Evolutionary conservation across 2,329 filamentous ascomycete genomes (phyloP).

Genomic region (Colletotrichum lupini): DNA sequence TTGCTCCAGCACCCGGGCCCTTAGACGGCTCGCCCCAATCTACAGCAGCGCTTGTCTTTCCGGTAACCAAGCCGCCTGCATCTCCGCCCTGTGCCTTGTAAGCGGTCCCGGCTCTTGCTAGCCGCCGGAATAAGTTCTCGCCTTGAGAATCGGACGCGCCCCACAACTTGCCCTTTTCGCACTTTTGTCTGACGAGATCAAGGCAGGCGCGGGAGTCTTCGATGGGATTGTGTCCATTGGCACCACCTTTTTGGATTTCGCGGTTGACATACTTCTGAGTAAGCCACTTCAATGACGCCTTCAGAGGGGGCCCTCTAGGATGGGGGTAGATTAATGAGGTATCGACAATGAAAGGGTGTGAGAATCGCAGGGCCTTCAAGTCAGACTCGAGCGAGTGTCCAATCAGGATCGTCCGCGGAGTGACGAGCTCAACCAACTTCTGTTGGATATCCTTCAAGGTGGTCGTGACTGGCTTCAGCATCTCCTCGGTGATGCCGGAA

Average conservation of each 20-base stretch:
- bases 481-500: slow-evolving; percentile 91
- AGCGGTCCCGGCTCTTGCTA: slow-evolving; percentile 71
- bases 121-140: slow-evolving; percentile 90
- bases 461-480: slow-evolving; percentile 86
- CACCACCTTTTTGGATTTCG: slow-evolving; percentile 86
- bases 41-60: slow-evolving; percentile 78
- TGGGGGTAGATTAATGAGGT: slow-evolving; percentile 92
- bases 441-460: slow-evolving; percentile 85
- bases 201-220: slow-evolving; percentile 93
- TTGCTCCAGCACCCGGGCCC: slow-evolving; percentile 67
- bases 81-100: slow-evolving; percentile 71
- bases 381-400: slow-evolving; percentile 88
- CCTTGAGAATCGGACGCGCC: slow-evolving; percentile 81
- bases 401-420: slow-evolving; percentile 77
- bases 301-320: slow-evolving; percentile 87
- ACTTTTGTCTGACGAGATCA: slow-evolving; percentile 94
- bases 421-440: slow-evolving; percentile 78
- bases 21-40: slow-evolving; percentile 87
- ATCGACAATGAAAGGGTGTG: slow-evolving; percentile 94
- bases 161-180: slow-evolving; percentile 90
- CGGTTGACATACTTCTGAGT: slow-evolving; percentile 85
- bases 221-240: slow-evolving; percentile 85
- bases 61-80: slow-evolving; percentile 63
- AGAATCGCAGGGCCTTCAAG: slow-evolving; percentile 83
- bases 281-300: slow-evolving; percentile 91